phyloP scores from a whole-genome alignment of 2,329 filamentous ascomycete genomes.

The Sclerotinia nivalis region DNA sequence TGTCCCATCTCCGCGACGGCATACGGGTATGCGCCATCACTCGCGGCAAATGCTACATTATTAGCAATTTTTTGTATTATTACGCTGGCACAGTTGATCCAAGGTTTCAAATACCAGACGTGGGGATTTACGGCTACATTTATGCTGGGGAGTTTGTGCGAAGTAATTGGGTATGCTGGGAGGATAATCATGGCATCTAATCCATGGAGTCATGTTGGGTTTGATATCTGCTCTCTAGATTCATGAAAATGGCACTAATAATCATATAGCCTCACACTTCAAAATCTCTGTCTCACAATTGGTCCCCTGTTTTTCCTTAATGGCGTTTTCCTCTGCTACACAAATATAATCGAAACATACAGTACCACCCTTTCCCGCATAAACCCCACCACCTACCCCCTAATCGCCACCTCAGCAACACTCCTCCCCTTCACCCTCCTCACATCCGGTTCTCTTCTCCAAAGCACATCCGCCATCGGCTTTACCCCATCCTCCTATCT shows the following conservation, averaged over 20 bases:
- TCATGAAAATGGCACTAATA: neutral
- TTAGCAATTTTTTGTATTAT: conserved; percentile 6
- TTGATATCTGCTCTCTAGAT: neutral
- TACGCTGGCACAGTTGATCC: conserved; percentile 7
- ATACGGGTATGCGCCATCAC: neutral
- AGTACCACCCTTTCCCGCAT: neutral
- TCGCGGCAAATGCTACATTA: conserved; percentile 4
- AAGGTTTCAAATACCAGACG: neutral
- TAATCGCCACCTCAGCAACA: neutral
- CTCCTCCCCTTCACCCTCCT: neutral
- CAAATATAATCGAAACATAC: conserved; percentile 14
- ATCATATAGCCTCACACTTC: neutral
- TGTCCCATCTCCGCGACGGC: conserved; percentile 5
- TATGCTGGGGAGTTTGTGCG: conserved; percentile 3
- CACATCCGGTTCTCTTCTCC: neutral
- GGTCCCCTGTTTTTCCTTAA: conserved; percentile 6
- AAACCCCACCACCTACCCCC: neutral
- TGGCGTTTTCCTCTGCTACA: conserved; percentile 5
- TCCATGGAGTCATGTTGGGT: conserved; percentile 22
- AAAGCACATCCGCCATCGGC: neutral
- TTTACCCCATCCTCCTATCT: neutral
- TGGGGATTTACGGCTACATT: conserved; percentile 11
- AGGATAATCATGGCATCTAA: conserved; percentile 5
- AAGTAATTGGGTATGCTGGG: conserved; percentile 15
- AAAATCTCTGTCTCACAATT: neutral